Percentiles rank a stretch among this genome's conserved stretches.
phyloP scores from a whole-genome alignment of 495 filamentous ascomycete species.

The Lasiosphaeria hispida region DNA sequence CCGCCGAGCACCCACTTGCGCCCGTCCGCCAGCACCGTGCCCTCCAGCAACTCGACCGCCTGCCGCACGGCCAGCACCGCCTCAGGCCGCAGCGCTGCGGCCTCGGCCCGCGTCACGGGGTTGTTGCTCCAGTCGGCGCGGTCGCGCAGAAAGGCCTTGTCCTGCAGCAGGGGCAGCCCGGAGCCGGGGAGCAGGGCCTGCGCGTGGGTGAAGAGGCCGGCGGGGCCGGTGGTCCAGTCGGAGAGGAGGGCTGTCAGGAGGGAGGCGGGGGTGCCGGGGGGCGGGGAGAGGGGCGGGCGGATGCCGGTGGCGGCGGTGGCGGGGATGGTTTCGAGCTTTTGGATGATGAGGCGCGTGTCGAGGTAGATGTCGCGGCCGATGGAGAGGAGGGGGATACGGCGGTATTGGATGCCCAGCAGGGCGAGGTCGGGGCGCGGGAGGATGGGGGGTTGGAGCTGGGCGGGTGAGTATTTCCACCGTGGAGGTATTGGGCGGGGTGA shows the following conservation, averaged over 20 bases:
- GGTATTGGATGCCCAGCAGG: constrained; percentile 56
- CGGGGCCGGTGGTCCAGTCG: constrained; percentile 32
- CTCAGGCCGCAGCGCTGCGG: constrained; percentile 42
- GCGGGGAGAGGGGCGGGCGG: constrained; percentile 10
- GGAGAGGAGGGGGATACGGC: constrained; percentile 62
- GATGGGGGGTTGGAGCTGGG: constrained; percentile 54
- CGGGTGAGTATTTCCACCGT: neutral
- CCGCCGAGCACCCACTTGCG: constrained; percentile 53
- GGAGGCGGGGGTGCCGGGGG: neutral
- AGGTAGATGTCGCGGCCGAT: constrained; percentile 56
- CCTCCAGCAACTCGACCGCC: constrained; percentile 51
- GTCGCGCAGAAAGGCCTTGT: constrained; percentile 53
- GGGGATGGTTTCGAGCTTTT: constrained; percentile 54
- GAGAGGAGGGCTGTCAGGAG: constrained; percentile 23
- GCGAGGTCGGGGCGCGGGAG: constrained; percentile 59
- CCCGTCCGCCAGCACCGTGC: constrained; percentile 53
- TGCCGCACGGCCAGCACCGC: constrained; percentile 43
- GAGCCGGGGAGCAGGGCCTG: constrained; percentile 45
- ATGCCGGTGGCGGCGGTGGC: neutral
- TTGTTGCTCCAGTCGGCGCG: constrained; percentile 41
- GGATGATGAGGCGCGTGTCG: constrained; percentile 60
- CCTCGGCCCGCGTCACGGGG: constrained; percentile 10
- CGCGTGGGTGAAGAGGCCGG: constrained; percentile 48
- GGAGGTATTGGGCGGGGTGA: neutral
- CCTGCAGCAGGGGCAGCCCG: constrained; percentile 45